Percentiles rank a stretch among this genome's conserved stretches.
These are phyloP conservation scores for Verticillium nonalfalfae DNA, from an alignment of 2,329 filamentous ascomycete genomes.

Conservation along the genomic window DNA sequence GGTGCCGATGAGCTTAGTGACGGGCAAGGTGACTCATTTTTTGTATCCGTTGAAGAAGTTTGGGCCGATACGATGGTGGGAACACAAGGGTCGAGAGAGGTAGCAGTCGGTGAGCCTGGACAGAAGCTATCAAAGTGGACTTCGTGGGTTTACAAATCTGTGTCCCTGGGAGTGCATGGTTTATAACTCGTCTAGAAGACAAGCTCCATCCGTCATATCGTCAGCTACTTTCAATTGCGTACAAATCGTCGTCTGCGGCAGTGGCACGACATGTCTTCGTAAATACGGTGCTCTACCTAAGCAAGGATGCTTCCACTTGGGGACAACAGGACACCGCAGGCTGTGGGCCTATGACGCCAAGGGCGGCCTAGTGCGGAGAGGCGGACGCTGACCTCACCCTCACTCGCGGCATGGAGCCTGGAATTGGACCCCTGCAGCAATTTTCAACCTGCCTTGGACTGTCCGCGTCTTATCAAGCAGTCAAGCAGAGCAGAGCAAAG, in stretches of 20 bases:
- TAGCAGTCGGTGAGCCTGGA: slow-evolving; percentile 11
- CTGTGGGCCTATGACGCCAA: not conserved
- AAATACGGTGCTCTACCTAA: too few relatives aligned
- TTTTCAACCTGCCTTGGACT: not conserved
- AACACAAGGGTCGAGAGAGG: slow-evolving; percentile 29
- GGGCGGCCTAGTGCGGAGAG: not conserved
- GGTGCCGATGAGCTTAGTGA: slow-evolving; percentile 67
- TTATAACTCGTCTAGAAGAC: too few relatives aligned
- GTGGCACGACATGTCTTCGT: too few relatives aligned
- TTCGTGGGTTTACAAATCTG: too few relatives aligned
- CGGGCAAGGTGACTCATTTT: slow-evolving; percentile 67
- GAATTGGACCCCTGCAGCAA: slow-evolving; percentile 2
- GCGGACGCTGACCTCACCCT: not conserved
- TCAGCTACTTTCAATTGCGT: too few relatives aligned
- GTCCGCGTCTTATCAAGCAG: not conserved
- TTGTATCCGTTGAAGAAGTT: slow-evolving; percentile 61
- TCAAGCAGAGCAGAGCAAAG: not conserved
- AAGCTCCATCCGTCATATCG: too few relatives aligned
- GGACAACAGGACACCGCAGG: not conserved
- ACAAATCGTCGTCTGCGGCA: too few relatives aligned
- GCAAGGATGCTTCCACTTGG: too few relatives aligned
- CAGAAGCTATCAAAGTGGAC: too few relatives aligned
- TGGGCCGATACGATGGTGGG: slow-evolving; percentile 52
- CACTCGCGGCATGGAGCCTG: not conserved
- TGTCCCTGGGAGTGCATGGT: too few relatives aligned